Evolutionary conservation across 768 basidiomycete species (phyloP).

Genomic region (Daedaleopsis nitida): DNA sequence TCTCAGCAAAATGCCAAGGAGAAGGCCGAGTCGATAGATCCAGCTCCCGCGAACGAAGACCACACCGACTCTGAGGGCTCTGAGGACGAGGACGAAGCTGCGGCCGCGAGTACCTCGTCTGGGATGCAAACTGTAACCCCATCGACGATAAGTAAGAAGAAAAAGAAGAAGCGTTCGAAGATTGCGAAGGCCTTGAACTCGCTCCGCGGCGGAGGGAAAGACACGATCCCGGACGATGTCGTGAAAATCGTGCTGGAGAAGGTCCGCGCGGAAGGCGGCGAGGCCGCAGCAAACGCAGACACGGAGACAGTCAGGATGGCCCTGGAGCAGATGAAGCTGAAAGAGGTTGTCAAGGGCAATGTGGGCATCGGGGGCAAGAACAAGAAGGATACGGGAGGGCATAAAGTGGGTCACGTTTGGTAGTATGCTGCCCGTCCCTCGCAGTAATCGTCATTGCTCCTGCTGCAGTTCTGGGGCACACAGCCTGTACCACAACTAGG

Average conservation of each 20-base stretch:
- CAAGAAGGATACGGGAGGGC: slow-evolving; percentile 81
- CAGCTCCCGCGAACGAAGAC: slow-evolving; percentile 13
- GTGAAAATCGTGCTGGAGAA: slow-evolving; percentile 69
- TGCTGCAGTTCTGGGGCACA: slow-evolving; percentile 87
- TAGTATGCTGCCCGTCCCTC: background rate
- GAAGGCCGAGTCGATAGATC: slow-evolving; percentile 33
- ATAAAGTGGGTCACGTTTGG: slow-evolving; percentile 64
- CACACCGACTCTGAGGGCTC: slow-evolving; percentile 11
- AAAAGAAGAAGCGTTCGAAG: slow-evolving; percentile 89
- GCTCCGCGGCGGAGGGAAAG: slow-evolving; percentile 47
- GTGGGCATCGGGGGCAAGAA: slow-evolving; percentile 72
- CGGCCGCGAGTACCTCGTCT: slow-evolving; percentile 10
- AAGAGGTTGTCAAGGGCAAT: slow-evolving; percentile 86
- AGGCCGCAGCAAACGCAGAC: slow-evolving; percentile 47
- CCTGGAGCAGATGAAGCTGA: slow-evolving; percentile 70
- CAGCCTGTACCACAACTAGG: slow-evolving; percentile 95
- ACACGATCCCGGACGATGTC: slow-evolving; percentile 51
- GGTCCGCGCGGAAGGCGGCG: slow-evolving; percentile 59
- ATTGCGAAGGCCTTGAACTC: slow-evolving; percentile 53
- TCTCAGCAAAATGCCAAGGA: slow-evolving; percentile 43
- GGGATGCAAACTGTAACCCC: slow-evolving; percentile 29
- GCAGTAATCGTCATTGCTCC: slow-evolving; percentile 1
- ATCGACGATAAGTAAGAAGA: slow-evolving; percentile 64
- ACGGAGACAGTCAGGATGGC: slow-evolving; percentile 53
- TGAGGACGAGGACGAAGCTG: slow-evolving; percentile 28